These are phyloP conservation scores for Maudiozyma humilis DNA, from an alignment of 1,139 yeast genomes.

Conservation along the genomic window DNA sequence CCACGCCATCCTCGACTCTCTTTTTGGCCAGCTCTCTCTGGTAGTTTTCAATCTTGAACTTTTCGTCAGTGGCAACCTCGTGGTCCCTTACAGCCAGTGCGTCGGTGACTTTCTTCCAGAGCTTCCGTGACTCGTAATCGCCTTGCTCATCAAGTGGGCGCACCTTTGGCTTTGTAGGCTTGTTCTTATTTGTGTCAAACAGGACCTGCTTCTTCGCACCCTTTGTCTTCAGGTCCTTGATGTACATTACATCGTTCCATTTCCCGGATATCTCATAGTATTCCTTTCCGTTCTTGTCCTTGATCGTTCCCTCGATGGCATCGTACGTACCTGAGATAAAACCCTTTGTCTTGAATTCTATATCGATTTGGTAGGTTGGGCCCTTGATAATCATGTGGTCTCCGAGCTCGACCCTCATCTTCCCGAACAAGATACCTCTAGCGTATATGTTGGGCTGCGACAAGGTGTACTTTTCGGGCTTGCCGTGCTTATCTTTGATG, in stretches of 20 bases:
- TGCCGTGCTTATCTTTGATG: conserved; percentile 38
- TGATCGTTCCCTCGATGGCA: conserved; percentile 71
- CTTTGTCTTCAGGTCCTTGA: conserved; percentile 44
- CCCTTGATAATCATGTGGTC: conserved; percentile 78
- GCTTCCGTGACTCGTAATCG: conserved; percentile 65
- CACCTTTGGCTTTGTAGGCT: conserved; percentile 54
- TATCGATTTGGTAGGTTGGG: conserved; percentile 58
- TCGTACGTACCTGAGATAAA: conserved; percentile 89
- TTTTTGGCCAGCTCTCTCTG: conserved; percentile 70
- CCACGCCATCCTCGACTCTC: conserved; percentile 69
- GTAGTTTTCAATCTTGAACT: conserved; percentile 71
- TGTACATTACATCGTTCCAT: conserved; percentile 84
- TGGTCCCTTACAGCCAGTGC: conserved; percentile 76
- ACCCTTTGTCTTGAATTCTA: conserved; percentile 92
- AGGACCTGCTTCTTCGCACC: conserved; percentile 43
- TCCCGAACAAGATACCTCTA: conserved; percentile 88
- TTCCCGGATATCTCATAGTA: conserved; percentile 72
- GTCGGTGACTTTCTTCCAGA: conserved; percentile 75
- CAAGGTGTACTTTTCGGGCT: conserved; percentile 59
- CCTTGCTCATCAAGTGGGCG: conserved; percentile 76
- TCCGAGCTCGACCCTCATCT: conserved; percentile 81
- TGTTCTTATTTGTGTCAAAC: conserved; percentile 54
- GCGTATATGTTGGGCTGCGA: conserved; percentile 95
- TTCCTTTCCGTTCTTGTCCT: conserved; percentile 44
- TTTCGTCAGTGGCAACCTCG: conserved; percentile 75